Evolutionary conservation across 129 eudicot genomes (phyloP).

Genomic region (Pittosporum tobira): DNA sequence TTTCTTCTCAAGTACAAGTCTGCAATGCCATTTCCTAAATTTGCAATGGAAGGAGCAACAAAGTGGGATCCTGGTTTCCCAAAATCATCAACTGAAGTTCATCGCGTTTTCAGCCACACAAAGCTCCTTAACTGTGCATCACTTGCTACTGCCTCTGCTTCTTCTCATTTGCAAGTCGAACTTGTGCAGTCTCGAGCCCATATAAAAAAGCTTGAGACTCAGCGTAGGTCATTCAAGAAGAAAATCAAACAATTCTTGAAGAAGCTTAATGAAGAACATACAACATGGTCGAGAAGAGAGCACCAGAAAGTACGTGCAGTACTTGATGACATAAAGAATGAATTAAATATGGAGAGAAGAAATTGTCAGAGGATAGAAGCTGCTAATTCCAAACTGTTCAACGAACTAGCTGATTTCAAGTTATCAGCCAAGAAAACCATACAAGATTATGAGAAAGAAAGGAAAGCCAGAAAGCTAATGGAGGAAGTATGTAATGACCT

Average conservation of each 20-base stretch:
- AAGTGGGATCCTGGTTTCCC: conserved; percentile 22
- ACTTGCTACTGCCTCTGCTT: conserved; percentile 3
- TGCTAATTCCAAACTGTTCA: conserved; percentile 18
- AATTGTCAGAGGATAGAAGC: conserved; percentile 8
- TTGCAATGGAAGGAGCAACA: conserved; percentile 23
- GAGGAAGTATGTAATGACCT: conserved; percentile 18
- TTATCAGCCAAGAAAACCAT: conserved; percentile 9
- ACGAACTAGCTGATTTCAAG: conserved; percentile 23
- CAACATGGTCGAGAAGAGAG: conserved; percentile 13
- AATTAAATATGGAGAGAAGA: conserved; percentile 16
- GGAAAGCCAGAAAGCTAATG: conserved; percentile 19
- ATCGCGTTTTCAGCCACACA: not conserved
- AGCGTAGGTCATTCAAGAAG: conserved; percentile 1
- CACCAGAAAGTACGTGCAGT: conserved; percentile 7
- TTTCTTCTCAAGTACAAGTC: conserved; percentile 7
- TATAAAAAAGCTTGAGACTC: conserved; percentile 14
- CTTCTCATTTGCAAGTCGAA: conserved; percentile 10
- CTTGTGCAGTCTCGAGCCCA: conserved; percentile 2
- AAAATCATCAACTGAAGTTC: conserved; percentile 2
- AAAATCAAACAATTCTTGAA: conserved; percentile 7
- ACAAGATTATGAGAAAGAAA: conserved; percentile 21
- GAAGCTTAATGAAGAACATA: conserved; percentile 21
- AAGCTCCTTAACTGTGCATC: not conserved
- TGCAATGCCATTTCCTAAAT: conserved; percentile 1
- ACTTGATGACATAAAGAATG: conserved; percentile 16